phyloP scores from a whole-genome alignment of 805 yeast genomes.

The Naumovozyma dairenensis region DNA sequence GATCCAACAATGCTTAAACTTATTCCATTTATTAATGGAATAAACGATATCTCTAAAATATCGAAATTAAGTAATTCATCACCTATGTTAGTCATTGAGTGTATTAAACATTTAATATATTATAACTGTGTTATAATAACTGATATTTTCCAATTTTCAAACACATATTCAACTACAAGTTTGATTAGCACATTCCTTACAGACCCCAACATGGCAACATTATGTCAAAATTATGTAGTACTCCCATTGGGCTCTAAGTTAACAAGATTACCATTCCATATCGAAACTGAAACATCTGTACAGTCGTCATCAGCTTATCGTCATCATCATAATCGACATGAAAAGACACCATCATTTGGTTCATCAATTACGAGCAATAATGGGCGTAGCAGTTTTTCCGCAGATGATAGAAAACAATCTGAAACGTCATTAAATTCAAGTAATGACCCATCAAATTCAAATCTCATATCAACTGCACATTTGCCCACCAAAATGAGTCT shows the following conservation, averaged over 20 bases:
- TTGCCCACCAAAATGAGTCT: constrained; percentile 57
- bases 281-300: too few relatives aligned
- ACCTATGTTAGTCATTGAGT: constrained; percentile 64
- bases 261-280: constrained; percentile 27
- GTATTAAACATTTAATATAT: constrained; percentile 85
- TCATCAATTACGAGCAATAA: constrained; percentile 12
- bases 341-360: constrained; percentile 20
- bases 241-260: constrained; percentile 30
- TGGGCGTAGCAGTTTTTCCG: too few relatives aligned
- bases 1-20: constrained; percentile 93
- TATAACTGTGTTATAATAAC: constrained; percentile 75
- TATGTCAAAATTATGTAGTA: constrained; percentile 76
- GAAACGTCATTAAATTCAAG: constrained; percentile 7
- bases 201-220: constrained; percentile 57
- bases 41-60: constrained; percentile 70
- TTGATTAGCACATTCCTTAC: constrained; percentile 58
- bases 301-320: too few relatives aligned
- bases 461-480: constrained; percentile 3
- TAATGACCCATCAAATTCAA: constrained; percentile 5
- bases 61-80: constrained; percentile 76
- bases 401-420: too few relatives aligned
- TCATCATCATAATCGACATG: constrained; percentile 4
- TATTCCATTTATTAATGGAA: constrained; percentile 77
- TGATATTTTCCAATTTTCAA: constrained; percentile 83
- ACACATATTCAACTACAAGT: constrained; percentile 83